phyloP scores from a whole-genome alignment of 495 filamentous ascomycete species.

The Elaphomyces granulatus region DNA sequence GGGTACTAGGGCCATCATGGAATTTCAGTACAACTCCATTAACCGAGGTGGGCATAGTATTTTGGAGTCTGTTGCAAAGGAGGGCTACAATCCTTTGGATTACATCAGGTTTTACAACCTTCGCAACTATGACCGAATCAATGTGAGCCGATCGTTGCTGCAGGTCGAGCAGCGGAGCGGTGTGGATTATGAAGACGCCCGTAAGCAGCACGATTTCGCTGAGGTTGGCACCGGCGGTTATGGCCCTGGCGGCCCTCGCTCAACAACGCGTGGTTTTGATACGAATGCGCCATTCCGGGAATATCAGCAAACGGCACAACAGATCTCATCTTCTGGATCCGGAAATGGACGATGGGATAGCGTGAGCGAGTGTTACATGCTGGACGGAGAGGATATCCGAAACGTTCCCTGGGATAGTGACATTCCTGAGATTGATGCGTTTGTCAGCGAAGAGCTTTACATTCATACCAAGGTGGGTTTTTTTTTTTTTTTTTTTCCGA shows the following conservation, averaged over 20 bases:
- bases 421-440: conserved; percentile 67
- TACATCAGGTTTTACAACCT: conserved; percentile 97
- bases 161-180: conserved; percentile 51
- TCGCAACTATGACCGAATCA: conserved; percentile 84
- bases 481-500: conserved; percentile 1
- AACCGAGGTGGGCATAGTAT: conserved; percentile 80
- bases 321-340: conserved; percentile 22
- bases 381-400: conserved; percentile 58
- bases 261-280: conserved; percentile 28
- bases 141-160: conserved; percentile 49
- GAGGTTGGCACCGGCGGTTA: conserved; percentile 24
- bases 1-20: conserved; percentile 89
- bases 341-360: conserved; percentile 47
- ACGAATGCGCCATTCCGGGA: conserved; percentile 35
- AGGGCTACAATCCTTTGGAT: conserved; percentile 55
- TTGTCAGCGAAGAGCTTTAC: conserved; percentile 87
- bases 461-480: conserved; percentile 66
- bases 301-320: conserved; percentile 54
- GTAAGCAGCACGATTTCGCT: conserved; percentile 47
- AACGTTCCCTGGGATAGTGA: conserved; percentile 62
- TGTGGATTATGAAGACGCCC: conserved; percentile 58
- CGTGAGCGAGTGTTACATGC: conserved; percentile 75
- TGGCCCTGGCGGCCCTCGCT: conserved; percentile 21
- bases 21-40: conserved; percentile 84
- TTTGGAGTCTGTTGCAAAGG: conserved; percentile 58